Conservation (phyloP, 768 basidiomycete genomes). For the Lepiota venenata region DNA sequence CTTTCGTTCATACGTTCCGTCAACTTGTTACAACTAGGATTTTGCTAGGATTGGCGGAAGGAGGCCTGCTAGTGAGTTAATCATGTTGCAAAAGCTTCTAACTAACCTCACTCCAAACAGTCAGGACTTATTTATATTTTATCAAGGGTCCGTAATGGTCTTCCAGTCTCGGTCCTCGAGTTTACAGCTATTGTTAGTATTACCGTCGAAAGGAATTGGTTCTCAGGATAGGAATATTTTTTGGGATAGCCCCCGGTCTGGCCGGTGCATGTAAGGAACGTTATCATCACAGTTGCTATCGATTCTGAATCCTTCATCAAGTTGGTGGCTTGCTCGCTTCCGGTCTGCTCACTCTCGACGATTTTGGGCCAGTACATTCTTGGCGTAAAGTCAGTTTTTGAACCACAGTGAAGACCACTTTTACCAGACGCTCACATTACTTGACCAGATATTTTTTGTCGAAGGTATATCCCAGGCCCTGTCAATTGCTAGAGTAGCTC, state of each 20-base stretch:
- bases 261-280: slow-evolving; percentile 30
- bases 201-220: slow-evolving; percentile 32
- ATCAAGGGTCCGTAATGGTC: slow-evolving; percentile 24
- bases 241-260: slow-evolving; percentile 29
- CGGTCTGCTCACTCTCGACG: slow-evolving; percentile 29
- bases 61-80: slow-evolving; percentile 34
- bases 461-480: slow-evolving; percentile 26
- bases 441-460: slow-evolving; percentile 34
- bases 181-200: slow-evolving; percentile 20
- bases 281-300: not conserved
- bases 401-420: not conserved
- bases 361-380: slow-evolving; percentile 28
- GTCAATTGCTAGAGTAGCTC: not conserved
- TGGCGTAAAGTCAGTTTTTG: slow-evolving; percentile 30
- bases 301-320: slow-evolving; percentile 7
- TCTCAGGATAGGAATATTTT: slow-evolving; percentile 31
- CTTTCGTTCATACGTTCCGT: slow-evolving; percentile 30
- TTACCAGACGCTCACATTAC: not conserved
- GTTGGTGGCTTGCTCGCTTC: slow-evolving; percentile 35
- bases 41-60: slow-evolving; percentile 38
- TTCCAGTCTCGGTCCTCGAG: not conserved
- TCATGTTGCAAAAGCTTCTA: not conserved
- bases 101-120: slow-evolving; percentile 13
- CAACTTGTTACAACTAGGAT: slow-evolving; percentile 32
- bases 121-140: slow-evolving; percentile 36